Evolutionary conservation across 352 stramenopile genomes (phyloP).

Genomic region (Pythium rhizo-oryzae): DNA sequence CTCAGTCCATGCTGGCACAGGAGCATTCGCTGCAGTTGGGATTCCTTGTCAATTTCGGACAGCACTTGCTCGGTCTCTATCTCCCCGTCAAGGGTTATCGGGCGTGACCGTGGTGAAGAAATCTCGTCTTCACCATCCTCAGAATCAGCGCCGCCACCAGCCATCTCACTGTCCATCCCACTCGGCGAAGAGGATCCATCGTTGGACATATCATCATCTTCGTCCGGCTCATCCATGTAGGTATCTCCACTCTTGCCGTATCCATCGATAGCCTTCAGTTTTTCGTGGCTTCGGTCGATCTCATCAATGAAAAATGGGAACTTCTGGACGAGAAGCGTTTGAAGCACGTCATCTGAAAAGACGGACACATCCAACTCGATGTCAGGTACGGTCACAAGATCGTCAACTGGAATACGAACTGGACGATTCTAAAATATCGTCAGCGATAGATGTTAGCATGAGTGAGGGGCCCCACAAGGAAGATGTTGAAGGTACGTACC

Average conservation of each 20-base stretch:
- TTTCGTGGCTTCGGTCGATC: conserved; percentile 71
- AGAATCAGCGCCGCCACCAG: conserved; percentile 51
- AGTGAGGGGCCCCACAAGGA: neutral
- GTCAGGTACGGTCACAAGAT: conserved; percentile 76
- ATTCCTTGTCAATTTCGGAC: conserved; percentile 79
- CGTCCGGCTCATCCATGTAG: conserved; percentile 64
- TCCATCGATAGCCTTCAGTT: conserved; percentile 52
- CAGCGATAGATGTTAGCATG: neutral
- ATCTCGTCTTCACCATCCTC: conserved; percentile 58
- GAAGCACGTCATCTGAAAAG: conserved; percentile 73
- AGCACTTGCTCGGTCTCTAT: conserved; percentile 56
- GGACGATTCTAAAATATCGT: conserved; percentile 52
- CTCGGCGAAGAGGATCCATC: conserved; percentile 74
- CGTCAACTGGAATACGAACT: conserved; percentile 82
- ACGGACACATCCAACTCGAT: conserved; percentile 67
- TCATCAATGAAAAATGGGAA: conserved; percentile 80
- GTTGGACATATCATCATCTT: conserved; percentile 87
- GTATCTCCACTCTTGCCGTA: conserved; percentile 40
- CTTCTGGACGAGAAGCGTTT: conserved; percentile 67
- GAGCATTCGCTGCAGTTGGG: conserved; percentile 71
- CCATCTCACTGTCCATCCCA: conserved; percentile 78
- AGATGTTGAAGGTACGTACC: conserved; percentile 34
- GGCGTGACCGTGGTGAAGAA: conserved; percentile 12
- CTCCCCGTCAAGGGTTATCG: conserved; percentile 13
- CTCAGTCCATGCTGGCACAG: conserved; percentile 80